Base-by-base conservation (phyloP, 768 basidiomycete genomes). In the Psilocybe tampanensis region DNA sequence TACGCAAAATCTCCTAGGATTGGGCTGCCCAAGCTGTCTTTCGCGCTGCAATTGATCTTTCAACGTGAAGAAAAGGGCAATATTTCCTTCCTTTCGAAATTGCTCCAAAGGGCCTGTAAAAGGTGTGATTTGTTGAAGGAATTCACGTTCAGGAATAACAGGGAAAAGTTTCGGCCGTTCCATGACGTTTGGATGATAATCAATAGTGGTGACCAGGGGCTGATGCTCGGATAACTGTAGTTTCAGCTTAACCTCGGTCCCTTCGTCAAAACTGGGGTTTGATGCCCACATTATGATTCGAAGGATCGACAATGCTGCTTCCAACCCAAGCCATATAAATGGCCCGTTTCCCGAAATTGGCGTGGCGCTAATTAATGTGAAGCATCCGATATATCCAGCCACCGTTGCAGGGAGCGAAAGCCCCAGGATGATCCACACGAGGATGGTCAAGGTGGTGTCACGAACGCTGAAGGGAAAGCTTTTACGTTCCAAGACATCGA, bases 211-310 rank as follows among this genome's bases (percentile, higher is more conserved):
- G 36, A 52, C 36, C 22, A 52, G 2, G 5, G 36, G 50, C 11
- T 5, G 22, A 41, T 42, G 22, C 3, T n/a, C 18, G 24, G 50
- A 9, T 11, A 34, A 23, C 21, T 52, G 18, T 39, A 52, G 22
- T 2, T 41, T n/a, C 17, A 52, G 9, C 1, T 9, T 52, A 24
- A 52, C 26, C 33, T 24, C 50, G 8, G 32, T 21, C 7, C 26
- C n/a, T 23, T 54, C 53, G 29, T 58, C 56, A 44, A 45, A 59
- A 9, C 12, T 9, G 18, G 61, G 61, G 32, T 62, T 62, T 13
- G 19, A 50, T 55, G 49, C 56, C 61, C 61, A 62, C 8, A 62
- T 45, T 2, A 62, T 4, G 22, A 62, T 54, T 8, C 61, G 34
- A 39, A 62, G 11, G 9, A 62, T 21, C 12, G 57, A 62, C 0